Percentiles rank a stretch among this genome's conserved stretches.
Evolutionary conservation across 129 eudicot genomes (phyloP).

Genomic region (Flaveria brownii): DNA sequence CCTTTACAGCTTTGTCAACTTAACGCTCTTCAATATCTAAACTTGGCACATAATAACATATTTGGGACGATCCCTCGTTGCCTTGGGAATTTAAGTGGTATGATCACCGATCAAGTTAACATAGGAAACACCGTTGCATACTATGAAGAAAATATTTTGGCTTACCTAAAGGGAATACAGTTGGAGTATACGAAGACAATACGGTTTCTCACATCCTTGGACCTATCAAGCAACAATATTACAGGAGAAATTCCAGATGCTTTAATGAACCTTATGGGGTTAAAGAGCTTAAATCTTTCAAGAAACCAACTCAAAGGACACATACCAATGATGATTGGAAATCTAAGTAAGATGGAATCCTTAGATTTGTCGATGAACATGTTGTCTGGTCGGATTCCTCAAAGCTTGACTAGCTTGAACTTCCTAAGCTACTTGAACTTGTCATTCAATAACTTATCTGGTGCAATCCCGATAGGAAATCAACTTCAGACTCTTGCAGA

Average conservation of each 20-base stretch:
- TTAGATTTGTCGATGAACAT: slow-evolving; percentile 2
- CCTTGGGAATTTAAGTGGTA: neutral
- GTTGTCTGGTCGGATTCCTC: neutral
- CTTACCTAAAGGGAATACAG: neutral
- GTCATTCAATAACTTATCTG: neutral
- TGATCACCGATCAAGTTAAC: neutral
- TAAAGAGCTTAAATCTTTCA: neutral
- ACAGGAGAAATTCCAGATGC: neutral
- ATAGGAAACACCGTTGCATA: neutral
- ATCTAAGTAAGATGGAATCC: neutral
- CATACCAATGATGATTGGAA: neutral
- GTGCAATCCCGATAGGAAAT: neutral
- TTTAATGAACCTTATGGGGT: neutral
- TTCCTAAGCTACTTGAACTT: neutral
- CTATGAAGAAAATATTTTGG: slow-evolving; percentile 2
- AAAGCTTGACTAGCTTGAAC: neutral
- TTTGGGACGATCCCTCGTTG: neutral
- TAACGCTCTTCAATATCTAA: neutral
- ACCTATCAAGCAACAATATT: slow-evolving; percentile 13
- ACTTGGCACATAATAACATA: neutral
- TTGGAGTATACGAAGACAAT: neutral
- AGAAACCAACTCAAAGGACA: neutral
- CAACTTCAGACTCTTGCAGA: neutral
- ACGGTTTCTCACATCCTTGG: neutral
- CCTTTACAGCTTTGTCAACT: neutral